Conservation (phyloP, 768 basidiomycete species). For the Termitomyces sp. region DNA sequence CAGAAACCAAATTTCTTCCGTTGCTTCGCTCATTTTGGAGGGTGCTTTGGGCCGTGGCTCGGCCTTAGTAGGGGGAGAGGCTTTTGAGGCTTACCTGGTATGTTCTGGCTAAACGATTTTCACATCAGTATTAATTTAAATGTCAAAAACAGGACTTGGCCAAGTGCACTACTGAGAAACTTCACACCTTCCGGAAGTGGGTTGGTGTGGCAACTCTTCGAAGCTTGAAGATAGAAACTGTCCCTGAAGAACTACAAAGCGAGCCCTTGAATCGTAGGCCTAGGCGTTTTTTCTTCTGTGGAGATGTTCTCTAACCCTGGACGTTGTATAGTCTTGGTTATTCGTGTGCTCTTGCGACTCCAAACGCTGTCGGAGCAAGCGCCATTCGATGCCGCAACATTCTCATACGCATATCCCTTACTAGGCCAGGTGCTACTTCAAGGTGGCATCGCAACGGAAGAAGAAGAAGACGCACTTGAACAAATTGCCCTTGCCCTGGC, state of each 20-base stretch:
- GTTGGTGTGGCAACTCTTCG: slow-evolving; percentile 84
- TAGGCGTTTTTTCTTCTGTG: neutral
- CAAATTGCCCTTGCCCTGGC: slow-evolving; percentile 77
- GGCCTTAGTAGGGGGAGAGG: slow-evolving; percentile 55
- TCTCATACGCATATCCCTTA: slow-evolving; percentile 77
- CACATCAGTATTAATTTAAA: neutral
- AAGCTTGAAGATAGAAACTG: slow-evolving; percentile 55
- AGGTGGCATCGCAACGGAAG: slow-evolving; percentile 64
- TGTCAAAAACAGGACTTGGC: slow-evolving; percentile 53
- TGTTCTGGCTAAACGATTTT: slow-evolving; percentile 20
- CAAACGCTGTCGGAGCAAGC: slow-evolving; percentile 77
- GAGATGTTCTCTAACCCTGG: neutral
- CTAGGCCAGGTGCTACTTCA: slow-evolving; percentile 61
- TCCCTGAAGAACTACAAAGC: slow-evolving; percentile 69
- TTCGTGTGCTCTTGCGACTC: slow-evolving; percentile 83
- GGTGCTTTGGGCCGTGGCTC: slow-evolving; percentile 61
- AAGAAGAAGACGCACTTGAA: slow-evolving; percentile 71
- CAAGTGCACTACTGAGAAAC: slow-evolving; percentile 67
- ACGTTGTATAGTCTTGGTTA: slow-evolving; percentile 54
- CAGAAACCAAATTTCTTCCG: slow-evolving; percentile 47
- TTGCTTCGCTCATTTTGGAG: slow-evolving; percentile 60
- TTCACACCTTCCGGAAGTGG: slow-evolving; percentile 67
- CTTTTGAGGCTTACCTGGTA: slow-evolving; percentile 81
- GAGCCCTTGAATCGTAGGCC: slow-evolving; percentile 70
- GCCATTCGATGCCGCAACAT: slow-evolving; percentile 83